A percentile compares a stretch with the other conserved stretches of the same genome.
phyloP scores from a whole-genome alignment of 2,329 filamentous ascomycete genomes.

The Bipolaris victoriae region DNA sequence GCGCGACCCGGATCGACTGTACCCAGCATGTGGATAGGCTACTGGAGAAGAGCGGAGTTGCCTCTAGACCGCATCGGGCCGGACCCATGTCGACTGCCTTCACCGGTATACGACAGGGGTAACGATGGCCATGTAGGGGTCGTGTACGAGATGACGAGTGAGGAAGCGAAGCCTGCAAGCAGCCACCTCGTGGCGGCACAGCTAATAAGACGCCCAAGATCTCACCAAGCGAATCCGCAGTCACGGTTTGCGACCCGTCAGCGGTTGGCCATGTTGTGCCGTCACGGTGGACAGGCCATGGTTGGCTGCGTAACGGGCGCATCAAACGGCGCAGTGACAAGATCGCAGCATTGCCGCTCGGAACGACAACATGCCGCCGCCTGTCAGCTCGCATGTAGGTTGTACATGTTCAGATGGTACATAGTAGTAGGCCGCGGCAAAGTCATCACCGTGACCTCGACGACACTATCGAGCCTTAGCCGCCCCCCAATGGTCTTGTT shows the following conservation, averaged over 20 bases:
- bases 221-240: conserved; percentile 18
- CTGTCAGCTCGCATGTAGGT: conserved; percentile 21
- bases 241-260: conserved; percentile 13
- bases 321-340: conserved; percentile 29
- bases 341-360: conserved; percentile 28
- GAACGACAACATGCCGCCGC: conserved; percentile 22
- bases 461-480: conserved; percentile 10
- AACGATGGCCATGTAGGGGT: not conserved
- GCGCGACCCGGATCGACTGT: conserved; percentile 22
- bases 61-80: conserved; percentile 10
- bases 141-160: conserved; percentile 6
- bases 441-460: conserved; percentile 1
- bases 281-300: conserved; percentile 19
- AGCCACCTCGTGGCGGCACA: conserved; percentile 17
- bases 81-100: conserved; percentile 6
- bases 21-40: conserved; percentile 19
- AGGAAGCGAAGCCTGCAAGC: conserved; percentile 5
- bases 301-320: conserved; percentile 28
- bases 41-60: conserved; percentile 21
- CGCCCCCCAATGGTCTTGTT: conserved; percentile 18
- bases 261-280: conserved; percentile 10
- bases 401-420: conserved; percentile 4
- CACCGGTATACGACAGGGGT: conserved; percentile 11
- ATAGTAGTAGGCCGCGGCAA: too few relatives aligned
- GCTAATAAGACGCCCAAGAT: conserved; percentile 9